Conservation (phyloP, 148 eudicot genomes). For the Euryodendron excelsum region DNA sequence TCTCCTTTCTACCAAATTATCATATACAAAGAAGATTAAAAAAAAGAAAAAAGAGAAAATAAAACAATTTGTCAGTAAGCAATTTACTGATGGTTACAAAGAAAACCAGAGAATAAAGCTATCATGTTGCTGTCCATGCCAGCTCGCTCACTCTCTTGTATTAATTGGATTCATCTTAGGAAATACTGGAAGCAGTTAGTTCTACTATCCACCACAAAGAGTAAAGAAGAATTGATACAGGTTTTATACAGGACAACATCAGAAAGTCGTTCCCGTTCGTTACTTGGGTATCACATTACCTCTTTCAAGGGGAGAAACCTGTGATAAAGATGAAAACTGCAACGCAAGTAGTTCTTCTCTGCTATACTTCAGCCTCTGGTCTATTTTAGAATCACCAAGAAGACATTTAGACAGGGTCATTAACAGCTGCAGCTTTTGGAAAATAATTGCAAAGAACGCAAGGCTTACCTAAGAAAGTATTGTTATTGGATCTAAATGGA, state of each 20-base stretch:
- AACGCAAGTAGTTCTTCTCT: slow-evolving; percentile 74
- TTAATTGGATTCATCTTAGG: too few species aligned
- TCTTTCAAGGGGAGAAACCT: slow-evolving; percentile 20
- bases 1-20: too few species aligned
- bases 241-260: background rate
- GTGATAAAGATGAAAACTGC: slow-evolving; percentile 45
- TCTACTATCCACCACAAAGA: too few species aligned
- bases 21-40: too few species aligned
- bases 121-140: too few species aligned
- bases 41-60: too few species aligned
- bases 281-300: slow-evolving; percentile 16
- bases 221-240: background rate
- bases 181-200: too few species aligned
- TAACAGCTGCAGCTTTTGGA: slow-evolving; percentile 1
- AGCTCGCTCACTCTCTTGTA: too few species aligned
- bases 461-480: slow-evolving; percentile 46
- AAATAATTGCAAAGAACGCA: background rate
- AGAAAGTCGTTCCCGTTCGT: background rate
- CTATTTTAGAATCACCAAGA: slow-evolving; percentile 34
- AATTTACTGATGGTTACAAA: too few species aligned
- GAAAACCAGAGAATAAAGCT: too few species aligned
- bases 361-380: slow-evolving; percentile 82
- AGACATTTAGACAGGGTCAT: background rate
- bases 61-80: too few species aligned
- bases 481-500: slow-evolving; percentile 25